Evolutionary conservation across 2,329 filamentous ascomycete species (phyloP), one percentile per base, ranked within the genome.

Genomic region (Chalaropsis thielavioides): DNA sequence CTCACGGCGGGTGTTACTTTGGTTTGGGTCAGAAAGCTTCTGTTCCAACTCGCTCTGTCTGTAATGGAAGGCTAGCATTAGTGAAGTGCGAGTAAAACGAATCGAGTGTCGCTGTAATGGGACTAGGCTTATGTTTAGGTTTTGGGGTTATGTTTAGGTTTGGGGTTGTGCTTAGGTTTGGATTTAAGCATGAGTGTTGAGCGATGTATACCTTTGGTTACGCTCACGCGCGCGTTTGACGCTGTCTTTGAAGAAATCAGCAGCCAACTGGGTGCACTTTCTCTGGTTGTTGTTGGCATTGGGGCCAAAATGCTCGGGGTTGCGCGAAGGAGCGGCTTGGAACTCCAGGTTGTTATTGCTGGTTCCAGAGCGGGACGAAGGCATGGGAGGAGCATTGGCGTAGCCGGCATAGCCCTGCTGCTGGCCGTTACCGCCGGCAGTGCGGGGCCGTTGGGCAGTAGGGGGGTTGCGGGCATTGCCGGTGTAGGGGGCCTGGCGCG

Each of bases 231-330:
- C 94, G 71, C 94, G 85, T 80, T 96, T 92, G 65, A 99, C 95
- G 74, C 92, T 97, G 76, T 99, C 92, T 77, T 95, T 95, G 84
- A 97, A 99, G 79, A 97, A 97, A 71, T 94, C 91, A 65, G 88
- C 85, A 46, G 95, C 88, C 72, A 86, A 74, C 72, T 85, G 82
- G 15, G 82, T 82, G 73, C 84, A 87, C 72, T 85, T 86, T 76
- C 86, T 86, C 76, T 87, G 83, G 73, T 87, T 87, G 73, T 84
- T 85, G 71, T 86, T 84, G 69, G 83, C 80, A 69, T 83, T 81
- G 64, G 79, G 73, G 41, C 83, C 83, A 70, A 85, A 87, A 72
- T 89, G 89, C 72, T 95, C 90, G 2, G 91, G 90, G 76, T 92
- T 95, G 70, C 90, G 85, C 73, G 95, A 90, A 0, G 91, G 88